Base-by-base conservation (phyloP, 108 stramenopile species). In the Cyclotella kingstonii region DNA sequence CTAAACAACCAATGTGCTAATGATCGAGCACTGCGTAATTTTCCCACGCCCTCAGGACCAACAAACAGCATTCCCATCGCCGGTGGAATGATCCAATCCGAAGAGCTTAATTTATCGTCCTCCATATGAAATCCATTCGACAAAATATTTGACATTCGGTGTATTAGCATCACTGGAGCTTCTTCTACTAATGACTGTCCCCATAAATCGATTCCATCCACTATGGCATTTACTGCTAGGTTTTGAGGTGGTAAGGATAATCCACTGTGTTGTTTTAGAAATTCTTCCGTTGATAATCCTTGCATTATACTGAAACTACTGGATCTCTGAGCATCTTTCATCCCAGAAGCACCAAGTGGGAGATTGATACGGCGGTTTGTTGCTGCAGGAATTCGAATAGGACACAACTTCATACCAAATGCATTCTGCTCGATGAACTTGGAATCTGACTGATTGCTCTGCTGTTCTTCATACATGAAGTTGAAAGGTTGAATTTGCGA, bases 181-280 rank as follows among this genome's bases (percentile, higher is more conserved):
- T 15, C 33, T 34, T 63, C 56, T 10, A 63, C 55, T 36, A 45
- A 45, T 22, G n/a, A 23, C 18, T 34, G 17, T 52, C 63, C 72
- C 72, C 72, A 73, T 11, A 42, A 30, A 58, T 73, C 63, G 10
- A 73, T 45, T 21, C 72, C 54, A 41, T 65, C 63, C 12, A 63
- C 56, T n/a, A 73, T 47, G 11, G 60, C 39, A n/a, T 39, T 64
- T 26, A 73, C 27, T 51, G 72, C 72, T 5, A 73, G 40, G 18
- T 63, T 63, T 45, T 73, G 72, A 17, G 72, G 55, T 38, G 72
- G 38, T 6, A 73, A 43, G 18, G 63, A 63, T 33, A 47, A 45
- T 12, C 60, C 70, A 8, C 49, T 51, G 15, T 30, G 31, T 47
- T 73, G 72, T 15, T 57, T 53, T 22, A 73, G 31, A 44, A 41